Base-by-base conservation (phyloP, 331 rosid genomes). In the Saraca asoca region DNA sequence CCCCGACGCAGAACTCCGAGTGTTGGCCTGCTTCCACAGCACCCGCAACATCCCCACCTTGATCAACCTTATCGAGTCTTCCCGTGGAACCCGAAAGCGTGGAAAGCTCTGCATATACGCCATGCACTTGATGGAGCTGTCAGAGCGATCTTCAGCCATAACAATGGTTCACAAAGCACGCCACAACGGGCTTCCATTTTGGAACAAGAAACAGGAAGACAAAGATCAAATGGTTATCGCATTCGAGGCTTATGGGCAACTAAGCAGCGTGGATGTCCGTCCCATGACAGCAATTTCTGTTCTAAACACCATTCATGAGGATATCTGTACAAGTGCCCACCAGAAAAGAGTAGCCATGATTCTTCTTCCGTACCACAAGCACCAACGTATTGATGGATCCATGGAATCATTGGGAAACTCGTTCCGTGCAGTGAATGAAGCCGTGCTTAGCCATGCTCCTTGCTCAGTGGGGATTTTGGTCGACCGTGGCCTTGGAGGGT, bases 81-180 rank as follows among this genome's bases (percentile, higher is more conserved):
- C 91, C 5, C 84, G 91, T 0, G 96, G 95, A 5, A 87, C 74
- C 0, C 65, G 69, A 34, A 85, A 78, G 74, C 29, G 62, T 4
- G 96, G 85, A 9, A 83, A 78, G 17, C 90, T 90, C 2, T 87
- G 87, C 16, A 62, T 87, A 38, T 90, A 90, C 18, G 91, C 96
- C 60, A 83, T 87, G 88, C 96, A 90, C 64, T 69, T 90, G 39
- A 87, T 83, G 91, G 96, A 87, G 44, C 90, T 90, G 14, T 81
- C 96, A 0, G 96, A 90, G 73, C 66, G 96, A 68, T 79, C 96
- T 37, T 90, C 96, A 1, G 96, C 96, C 2, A 90, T 90, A 69
- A 51, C 88, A 5, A 90, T 90, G 95, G 95, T 82, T 18, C 95
- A 90, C 66, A 90, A 85, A 65, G 90, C 96, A 13, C 82, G 92